Evolutionary conservation across 768 basidiomycete species (phyloP).

Genomic region (Lentinula detonsa): DNA sequence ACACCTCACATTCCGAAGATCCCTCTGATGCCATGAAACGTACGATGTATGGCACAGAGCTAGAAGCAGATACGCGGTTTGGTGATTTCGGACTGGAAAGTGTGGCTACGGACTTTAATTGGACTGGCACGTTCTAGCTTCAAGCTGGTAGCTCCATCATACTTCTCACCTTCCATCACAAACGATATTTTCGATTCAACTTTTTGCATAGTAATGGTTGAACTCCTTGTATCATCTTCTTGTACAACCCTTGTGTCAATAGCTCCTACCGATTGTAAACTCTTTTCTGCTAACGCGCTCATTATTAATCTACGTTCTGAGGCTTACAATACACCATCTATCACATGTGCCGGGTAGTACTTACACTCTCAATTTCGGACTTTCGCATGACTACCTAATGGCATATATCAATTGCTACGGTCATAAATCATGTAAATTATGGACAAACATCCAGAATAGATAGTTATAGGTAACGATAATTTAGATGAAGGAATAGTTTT

Average conservation of each 20-base stretch:
- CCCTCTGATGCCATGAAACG: conserved; percentile 40
- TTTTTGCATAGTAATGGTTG: conserved; percentile 1
- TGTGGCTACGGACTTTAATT: conserved; percentile 70
- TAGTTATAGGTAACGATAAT: not conserved
- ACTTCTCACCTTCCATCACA: not conserved
- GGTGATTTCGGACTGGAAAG: conserved; percentile 81
- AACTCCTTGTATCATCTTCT: conserved; percentile 1
- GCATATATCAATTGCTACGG: not conserved
- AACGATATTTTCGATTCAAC: not conserved
- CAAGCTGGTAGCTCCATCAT: not conserved
- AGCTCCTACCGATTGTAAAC: not conserved
- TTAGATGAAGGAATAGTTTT: not conserved
- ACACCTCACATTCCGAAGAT: conserved; percentile 18
- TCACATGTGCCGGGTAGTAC: no score
- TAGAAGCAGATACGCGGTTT: conserved; percentile 78
- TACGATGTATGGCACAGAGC: conserved; percentile 82
- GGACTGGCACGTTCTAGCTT: conserved; percentile 35
- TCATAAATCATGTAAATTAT: not conserved
- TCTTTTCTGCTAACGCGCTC: no score
- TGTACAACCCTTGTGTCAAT: not conserved
- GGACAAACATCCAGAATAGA: not conserved
- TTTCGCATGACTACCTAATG: not conserved
- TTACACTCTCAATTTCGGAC: not conserved
- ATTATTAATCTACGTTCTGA: not conserved
- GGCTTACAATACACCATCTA: no score